Conservation (phyloP, 306 rosid genomes). For the Purshia tridentata region DNA sequence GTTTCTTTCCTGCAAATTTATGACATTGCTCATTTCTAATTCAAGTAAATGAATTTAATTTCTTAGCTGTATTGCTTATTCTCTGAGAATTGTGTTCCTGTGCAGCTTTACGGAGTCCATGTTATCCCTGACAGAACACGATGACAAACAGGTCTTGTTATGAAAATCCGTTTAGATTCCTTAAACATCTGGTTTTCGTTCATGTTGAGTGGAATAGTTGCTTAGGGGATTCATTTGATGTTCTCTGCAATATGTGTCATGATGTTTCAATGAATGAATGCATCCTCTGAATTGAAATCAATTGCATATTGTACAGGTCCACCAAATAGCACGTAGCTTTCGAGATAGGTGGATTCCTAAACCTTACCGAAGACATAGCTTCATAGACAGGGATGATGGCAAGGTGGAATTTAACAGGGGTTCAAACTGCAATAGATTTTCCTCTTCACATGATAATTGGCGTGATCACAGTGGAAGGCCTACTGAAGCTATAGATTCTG, state of each 20-base stretch:
- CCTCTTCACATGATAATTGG: slow-evolving; percentile 44
- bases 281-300: slow-evolving; percentile 19
- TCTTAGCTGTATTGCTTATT: slow-evolving; percentile 13
- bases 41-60: neutral
- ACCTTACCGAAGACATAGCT: slow-evolving; percentile 49
- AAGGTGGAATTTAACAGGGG: slow-evolving; percentile 60
- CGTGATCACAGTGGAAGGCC: slow-evolving; percentile 66
- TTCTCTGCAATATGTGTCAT: neutral
- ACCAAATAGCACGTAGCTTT: slow-evolving; percentile 94
- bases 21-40: slow-evolving; percentile 17
- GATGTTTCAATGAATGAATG: neutral
- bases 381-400: slow-evolving; percentile 62
- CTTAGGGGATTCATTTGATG: neutral
- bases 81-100: slow-evolving; percentile 32
- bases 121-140: slow-evolving; percentile 91
- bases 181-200: neutral
- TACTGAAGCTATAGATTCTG: slow-evolving; percentile 55
- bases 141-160: slow-evolving; percentile 80
- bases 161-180: neutral
- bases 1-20: slow-evolving; percentile 9
- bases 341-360: slow-evolving; percentile 92
- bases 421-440: slow-evolving; percentile 52
- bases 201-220: neutral
- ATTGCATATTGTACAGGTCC: slow-evolving; percentile 61
- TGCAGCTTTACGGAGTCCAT: slow-evolving; percentile 91